Percentiles rank a stretch among this genome's conserved stretches.
These are phyloP conservation scores for Microcos paniculata DNA, from an alignment of 345 rosid species.

Conservation along the genomic window DNA sequence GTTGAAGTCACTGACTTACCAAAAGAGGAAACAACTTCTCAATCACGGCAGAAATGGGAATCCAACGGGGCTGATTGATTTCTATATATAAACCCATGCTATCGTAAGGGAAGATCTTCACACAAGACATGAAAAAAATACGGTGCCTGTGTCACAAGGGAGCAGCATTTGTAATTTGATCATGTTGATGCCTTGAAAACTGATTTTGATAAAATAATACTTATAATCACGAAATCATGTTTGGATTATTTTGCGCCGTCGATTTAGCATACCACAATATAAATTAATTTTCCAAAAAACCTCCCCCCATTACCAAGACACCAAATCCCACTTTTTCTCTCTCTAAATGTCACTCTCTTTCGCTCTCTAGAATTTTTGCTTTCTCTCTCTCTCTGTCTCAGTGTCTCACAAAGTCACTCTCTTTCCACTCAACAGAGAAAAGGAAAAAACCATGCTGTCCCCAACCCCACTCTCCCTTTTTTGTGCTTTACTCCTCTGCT, in stretches of 20 bases:
- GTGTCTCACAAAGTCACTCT: not conserved
- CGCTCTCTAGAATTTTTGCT: not conserved
- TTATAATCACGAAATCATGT: not conserved
- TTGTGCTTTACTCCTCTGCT: slow-evolving; percentile 58
- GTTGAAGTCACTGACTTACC: not conserved
- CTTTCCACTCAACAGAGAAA: not conserved
- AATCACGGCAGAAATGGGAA: not conserved
- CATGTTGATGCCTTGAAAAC: not conserved
- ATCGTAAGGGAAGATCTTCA: not conserved
- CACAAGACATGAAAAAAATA: no score
- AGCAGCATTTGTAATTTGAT: no score
- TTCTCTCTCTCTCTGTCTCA: not conserved
- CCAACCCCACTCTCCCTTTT: slow-evolving; percentile 54
- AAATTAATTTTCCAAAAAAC: no score
- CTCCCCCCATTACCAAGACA: no score
- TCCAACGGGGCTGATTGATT: not conserved
- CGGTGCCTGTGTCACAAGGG: no score
- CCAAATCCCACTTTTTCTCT: not conserved
- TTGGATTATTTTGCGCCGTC: not conserved
- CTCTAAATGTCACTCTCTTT: not conserved
- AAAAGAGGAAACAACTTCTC: not conserved
- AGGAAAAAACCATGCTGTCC: slow-evolving; percentile 16
- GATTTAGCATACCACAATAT: not conserved
- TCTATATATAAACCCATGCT: not conserved
- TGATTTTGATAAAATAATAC: no score